phyloP scores from a whole-genome alignment of 345 rosid species.

The Draba incana region DNA sequence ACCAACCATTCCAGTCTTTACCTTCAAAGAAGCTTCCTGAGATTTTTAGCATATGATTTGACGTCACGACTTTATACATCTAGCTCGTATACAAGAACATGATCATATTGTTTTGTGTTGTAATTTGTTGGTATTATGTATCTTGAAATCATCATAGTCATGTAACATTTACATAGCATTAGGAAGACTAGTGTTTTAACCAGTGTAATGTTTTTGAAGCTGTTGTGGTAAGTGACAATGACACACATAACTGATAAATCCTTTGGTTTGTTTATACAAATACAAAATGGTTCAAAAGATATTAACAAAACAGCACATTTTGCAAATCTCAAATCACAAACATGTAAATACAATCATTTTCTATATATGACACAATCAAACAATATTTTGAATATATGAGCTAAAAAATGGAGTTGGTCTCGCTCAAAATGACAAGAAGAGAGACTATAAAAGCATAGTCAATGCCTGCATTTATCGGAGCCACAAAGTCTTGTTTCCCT shows the following conservation, averaged over 20 bases:
- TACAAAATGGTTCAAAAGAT: neutral
- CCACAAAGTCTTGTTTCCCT: constrained; percentile 34
- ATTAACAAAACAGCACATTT: neutral
- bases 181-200: neutral
- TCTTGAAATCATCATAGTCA: neutral
- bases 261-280: neutral
- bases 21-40: constrained; percentile 33
- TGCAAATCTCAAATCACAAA: neutral
- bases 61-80: constrained; percentile 5
- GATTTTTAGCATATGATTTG: constrained; percentile 35
- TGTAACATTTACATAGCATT: neutral
- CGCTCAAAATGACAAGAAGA: constrained; percentile 36
- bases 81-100: constrained; percentile 29
- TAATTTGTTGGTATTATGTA: constrained; percentile 1
- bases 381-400: neutral
- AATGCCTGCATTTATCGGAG: constrained; percentile 29
- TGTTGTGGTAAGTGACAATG: neutral
- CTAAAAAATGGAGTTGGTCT: constrained; percentile 35
- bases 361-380: neutral
- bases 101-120: constrained; percentile 28
- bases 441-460: constrained; percentile 35
- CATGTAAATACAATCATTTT: neutral
- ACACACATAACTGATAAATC: constrained; percentile 3
- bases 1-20: constrained; percentile 16
- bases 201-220: constrained; percentile 2